A percentile compares a stretch with the other conserved stretches of the same genome.
Evolutionary conservation across 2,329 filamentous ascomycete species (phyloP).

Genomic region (Plenodomus tracheiphilus): DNA sequence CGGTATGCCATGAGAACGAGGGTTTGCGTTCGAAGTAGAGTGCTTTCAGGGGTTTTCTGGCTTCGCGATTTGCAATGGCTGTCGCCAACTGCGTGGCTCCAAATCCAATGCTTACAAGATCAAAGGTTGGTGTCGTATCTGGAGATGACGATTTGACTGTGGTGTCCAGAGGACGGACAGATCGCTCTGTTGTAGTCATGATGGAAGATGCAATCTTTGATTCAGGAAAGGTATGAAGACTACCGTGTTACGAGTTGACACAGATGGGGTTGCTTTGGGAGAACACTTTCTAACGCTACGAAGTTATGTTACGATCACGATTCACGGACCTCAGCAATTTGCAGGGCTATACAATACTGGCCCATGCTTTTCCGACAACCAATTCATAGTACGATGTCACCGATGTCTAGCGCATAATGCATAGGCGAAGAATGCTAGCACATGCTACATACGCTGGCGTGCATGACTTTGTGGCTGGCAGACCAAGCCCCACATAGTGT

Average conservation of each 20-base stretch:
- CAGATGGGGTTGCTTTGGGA: conserved; percentile 6
- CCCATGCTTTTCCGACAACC: conserved; percentile 9
- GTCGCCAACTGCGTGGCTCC: conserved; percentile 41
- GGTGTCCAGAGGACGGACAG: conserved; percentile 11
- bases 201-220: conserved; percentile 2
- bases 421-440: conserved; percentile 4
- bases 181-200: conserved; percentile 28
- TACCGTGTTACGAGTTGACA: neutral
- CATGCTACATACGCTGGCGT: conserved; percentile 21
- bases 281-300: conserved; percentile 8
- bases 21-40: conserved; percentile 41
- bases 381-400: conserved; percentile 22
- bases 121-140: conserved; percentile 23
- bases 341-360: conserved; percentile 5
- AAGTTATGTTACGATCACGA: conserved; percentile 2
- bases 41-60: conserved; percentile 24
- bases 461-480: conserved; percentile 16
- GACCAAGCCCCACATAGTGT: conserved; percentile 29
- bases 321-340: conserved; percentile 1
- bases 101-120: conserved; percentile 43
- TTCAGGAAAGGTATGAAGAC: neutral
- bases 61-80: conserved; percentile 41
- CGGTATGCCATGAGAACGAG: conserved; percentile 38
- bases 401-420: conserved; percentile 17
- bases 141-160: conserved; percentile 16